Evolutionary conservation across 495 filamentous ascomycete species (phyloP).

Genomic region (Collariella sp.): DNA sequence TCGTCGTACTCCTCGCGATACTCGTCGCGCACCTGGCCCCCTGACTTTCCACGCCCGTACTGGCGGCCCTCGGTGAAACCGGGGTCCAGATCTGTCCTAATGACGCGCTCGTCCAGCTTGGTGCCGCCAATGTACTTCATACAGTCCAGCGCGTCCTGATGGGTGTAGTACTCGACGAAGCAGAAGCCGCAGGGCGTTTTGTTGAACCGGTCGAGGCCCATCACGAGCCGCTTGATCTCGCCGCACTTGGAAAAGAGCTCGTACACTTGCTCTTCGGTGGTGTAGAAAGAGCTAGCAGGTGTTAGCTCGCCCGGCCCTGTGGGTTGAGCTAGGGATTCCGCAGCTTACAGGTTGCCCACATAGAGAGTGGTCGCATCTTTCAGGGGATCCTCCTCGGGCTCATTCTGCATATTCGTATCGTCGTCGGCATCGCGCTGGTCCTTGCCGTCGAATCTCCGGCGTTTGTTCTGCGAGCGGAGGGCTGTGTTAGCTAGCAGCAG

Average conservation of each 20-base stretch:
- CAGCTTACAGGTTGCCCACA: constrained; percentile 82
- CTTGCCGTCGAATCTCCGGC: constrained; percentile 51
- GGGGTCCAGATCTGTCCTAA: constrained; percentile 92
- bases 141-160: constrained; percentile 91
- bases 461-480: constrained; percentile 45
- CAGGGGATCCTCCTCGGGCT: constrained; percentile 57
- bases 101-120: constrained; percentile 96
- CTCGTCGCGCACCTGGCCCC: constrained; percentile 94
- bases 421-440: constrained; percentile 51
- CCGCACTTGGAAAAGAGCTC: constrained; percentile 96
- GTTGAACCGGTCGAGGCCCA: constrained; percentile 92
- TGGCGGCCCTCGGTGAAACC: constrained; percentile 94
- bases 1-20: constrained; percentile 96
- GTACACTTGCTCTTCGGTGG: constrained; percentile 97
- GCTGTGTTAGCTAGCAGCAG: background rate
- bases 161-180: constrained; percentile 98
- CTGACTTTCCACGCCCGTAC: constrained; percentile 83
- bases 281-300: constrained; percentile 83
- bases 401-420: constrained; percentile 38
- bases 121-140: constrained; percentile 98
- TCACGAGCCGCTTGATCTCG: constrained; percentile 95
- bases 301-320: background rate
- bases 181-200: constrained; percentile 99
- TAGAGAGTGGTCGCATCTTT: constrained; percentile 90
- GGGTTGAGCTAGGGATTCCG: background rate